These are phyloP conservation scores for Kodamaea suecica DNA, from an alignment of 1,139 yeast species.

Conservation along the genomic window DNA sequence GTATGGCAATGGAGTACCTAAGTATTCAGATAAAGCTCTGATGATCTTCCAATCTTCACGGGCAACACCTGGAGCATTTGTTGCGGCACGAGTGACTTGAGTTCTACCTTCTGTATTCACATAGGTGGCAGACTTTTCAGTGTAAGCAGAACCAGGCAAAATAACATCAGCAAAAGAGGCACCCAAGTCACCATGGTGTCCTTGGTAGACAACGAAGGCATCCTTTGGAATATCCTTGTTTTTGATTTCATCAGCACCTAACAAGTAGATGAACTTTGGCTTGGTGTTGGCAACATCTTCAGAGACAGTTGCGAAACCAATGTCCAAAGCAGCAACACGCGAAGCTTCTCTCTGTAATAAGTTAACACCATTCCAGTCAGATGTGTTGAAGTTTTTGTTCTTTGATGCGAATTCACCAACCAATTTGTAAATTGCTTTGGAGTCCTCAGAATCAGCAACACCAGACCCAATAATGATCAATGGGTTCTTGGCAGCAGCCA, in stretches of 20 bases:
- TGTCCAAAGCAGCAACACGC: slow-evolving; percentile 80
- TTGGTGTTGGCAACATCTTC: slow-evolving; percentile 46
- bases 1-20: slow-evolving; percentile 70
- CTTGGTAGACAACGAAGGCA: slow-evolving; percentile 87
- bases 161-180: slow-evolving; percentile 88
- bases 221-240: slow-evolving; percentile 73
- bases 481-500: slow-evolving; percentile 68
- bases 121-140: slow-evolving; percentile 85
- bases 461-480: slow-evolving; percentile 83
- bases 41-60: slow-evolving; percentile 92
- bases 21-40: slow-evolving; percentile 79
- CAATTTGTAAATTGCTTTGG: slow-evolving; percentile 57
- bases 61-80: slow-evolving; percentile 87
- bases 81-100: slow-evolving; percentile 82
- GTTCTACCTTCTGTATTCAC: slow-evolving; percentile 91
- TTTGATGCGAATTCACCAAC: slow-evolving; percentile 63
- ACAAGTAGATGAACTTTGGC: slow-evolving; percentile 76
- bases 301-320: slow-evolving; percentile 68
- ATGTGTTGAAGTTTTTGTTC: slow-evolving; percentile 60
- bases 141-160: slow-evolving; percentile 85
- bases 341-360: slow-evolving; percentile 84
- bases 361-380: slow-evolving; percentile 81
- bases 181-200: slow-evolving; percentile 90
- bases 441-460: slow-evolving; percentile 66
- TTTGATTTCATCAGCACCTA: slow-evolving; percentile 81